Evolutionary conservation across 768 basidiomycete species (phyloP).

Genomic region (Leccinellum albellum): DNA sequence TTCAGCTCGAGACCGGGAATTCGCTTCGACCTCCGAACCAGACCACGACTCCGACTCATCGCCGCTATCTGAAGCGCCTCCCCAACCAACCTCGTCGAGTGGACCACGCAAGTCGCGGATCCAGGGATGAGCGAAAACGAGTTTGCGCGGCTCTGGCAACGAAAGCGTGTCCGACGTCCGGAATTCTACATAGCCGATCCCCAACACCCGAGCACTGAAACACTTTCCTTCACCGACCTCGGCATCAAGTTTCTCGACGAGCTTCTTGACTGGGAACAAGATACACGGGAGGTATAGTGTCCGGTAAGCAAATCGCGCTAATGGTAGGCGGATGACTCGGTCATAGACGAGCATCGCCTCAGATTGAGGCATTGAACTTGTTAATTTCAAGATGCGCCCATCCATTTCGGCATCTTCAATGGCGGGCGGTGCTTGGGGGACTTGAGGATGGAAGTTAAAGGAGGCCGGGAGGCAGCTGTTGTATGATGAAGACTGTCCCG

Average conservation of each 20-base stretch:
- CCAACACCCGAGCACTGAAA: constrained; percentile 2
- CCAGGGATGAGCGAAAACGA: constrained; percentile 13
- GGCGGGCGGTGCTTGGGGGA: background rate
- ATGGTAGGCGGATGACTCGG: background rate
- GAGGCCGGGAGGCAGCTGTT: constrained; percentile 11
- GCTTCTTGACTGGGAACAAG: background rate
- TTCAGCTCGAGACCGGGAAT: background rate
- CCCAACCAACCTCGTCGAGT: background rate
- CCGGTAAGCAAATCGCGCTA: background rate
- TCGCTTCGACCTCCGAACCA: background rate
- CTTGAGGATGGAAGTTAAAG: background rate
- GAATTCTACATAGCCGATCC: constrained; percentile 5
- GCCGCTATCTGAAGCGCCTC: background rate
- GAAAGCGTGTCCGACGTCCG: background rate
- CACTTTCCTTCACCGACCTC: background rate
- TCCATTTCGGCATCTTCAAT: background rate
- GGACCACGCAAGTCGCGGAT: constrained; percentile 4
- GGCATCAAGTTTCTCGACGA: background rate
- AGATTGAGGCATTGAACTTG: background rate
- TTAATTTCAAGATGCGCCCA: background rate
- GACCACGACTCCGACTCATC: background rate
- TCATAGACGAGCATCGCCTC: background rate
- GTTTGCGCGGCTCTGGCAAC: background rate
- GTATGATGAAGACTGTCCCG: constrained; percentile 6
- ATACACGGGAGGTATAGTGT: constrained; percentile 9